phyloP scores from a whole-genome alignment of 2,329 filamentous ascomycete genomes.

The Microcyclosporella mali region DNA sequence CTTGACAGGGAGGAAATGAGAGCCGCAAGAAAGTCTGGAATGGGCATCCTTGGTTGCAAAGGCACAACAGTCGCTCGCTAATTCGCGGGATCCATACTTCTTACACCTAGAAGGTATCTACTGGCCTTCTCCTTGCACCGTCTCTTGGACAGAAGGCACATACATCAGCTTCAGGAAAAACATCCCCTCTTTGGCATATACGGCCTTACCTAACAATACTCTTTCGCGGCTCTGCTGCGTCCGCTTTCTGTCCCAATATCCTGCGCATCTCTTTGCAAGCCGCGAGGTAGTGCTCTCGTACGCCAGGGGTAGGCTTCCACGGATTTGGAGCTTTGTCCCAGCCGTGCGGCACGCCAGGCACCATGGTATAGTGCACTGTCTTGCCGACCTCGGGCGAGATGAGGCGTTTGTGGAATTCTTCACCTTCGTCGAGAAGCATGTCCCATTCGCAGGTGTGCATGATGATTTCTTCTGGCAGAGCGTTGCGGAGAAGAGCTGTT shows the following conservation, averaged over 20 bases:
- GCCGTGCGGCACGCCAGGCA: conserved; percentile 55
- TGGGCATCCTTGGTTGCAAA: too few relatives aligned
- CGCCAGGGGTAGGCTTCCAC: conserved; percentile 45
- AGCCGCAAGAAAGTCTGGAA: too few relatives aligned
- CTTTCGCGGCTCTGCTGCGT: conserved; percentile 8
- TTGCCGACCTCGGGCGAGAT: conserved; percentile 38
- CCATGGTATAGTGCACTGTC: conserved; percentile 53
- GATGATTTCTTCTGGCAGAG: conserved; percentile 54
- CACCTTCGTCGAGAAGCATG: conserved; percentile 58
- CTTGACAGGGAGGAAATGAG: too few relatives aligned
- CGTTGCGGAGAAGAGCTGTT: conserved; percentile 46
- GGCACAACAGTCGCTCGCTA: too few relatives aligned
- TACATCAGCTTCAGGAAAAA: too few relatives aligned
- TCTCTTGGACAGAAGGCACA: too few relatives aligned
- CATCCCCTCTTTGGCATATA: neutral
- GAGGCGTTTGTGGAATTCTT: conserved; percentile 56
- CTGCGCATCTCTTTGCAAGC: conserved; percentile 48
- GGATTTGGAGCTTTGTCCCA: conserved; percentile 65
- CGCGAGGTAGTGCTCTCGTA: conserved; percentile 49
- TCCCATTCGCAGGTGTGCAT: conserved; percentile 61
- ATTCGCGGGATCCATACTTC: too few relatives aligned
- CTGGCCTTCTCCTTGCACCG: too few relatives aligned
- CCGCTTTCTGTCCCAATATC: conserved; percentile 33
- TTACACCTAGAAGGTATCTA: too few relatives aligned
- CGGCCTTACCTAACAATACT: conserved; percentile 13